Conservation (phyloP, 768 basidiomycete species). For the Tylopilus felleus region DNA sequence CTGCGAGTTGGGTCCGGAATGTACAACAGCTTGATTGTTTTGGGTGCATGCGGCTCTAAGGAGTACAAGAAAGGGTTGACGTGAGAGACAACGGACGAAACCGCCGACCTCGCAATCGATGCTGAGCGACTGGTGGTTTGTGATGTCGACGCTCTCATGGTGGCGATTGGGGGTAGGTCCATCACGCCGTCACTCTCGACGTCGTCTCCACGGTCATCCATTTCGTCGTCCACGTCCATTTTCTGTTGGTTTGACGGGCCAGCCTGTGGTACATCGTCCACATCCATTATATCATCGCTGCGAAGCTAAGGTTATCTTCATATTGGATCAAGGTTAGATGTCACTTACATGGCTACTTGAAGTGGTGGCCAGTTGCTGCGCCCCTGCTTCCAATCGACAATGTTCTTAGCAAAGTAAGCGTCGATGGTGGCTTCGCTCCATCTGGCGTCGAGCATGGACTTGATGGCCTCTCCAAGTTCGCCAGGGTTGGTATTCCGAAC, state of each 20-base stretch:
- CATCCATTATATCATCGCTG: not conserved
- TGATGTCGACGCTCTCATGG: not conserved
- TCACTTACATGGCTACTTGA: not conserved
- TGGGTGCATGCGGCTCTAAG: not conserved
- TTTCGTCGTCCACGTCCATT: not conserved
- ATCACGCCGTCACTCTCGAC: not conserved
- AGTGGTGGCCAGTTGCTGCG: not conserved
- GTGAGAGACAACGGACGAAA: not conserved
- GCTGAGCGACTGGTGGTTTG: not conserved
- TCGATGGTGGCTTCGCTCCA: not conserved
- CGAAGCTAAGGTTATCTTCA: not conserved
- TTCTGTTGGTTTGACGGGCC: too few species aligned
- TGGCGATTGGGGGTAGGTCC: not conserved
- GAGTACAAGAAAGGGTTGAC: not conserved
- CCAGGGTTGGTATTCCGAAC: not conserved
- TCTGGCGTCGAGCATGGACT: not conserved
- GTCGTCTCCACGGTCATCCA: not conserved
- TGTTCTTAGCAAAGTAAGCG: not conserved
- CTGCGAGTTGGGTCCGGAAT: not conserved
- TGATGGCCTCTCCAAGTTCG: not conserved
- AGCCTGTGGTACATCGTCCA: not conserved
- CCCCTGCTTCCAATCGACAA: not conserved
- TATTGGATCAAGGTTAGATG: not conserved
- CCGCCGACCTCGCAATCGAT: not conserved
- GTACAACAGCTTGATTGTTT: not conserved